Base-by-base conservation (phyloP, 2,329 filamentous ascomycete species). In the Fusarium nodosum region DNA sequence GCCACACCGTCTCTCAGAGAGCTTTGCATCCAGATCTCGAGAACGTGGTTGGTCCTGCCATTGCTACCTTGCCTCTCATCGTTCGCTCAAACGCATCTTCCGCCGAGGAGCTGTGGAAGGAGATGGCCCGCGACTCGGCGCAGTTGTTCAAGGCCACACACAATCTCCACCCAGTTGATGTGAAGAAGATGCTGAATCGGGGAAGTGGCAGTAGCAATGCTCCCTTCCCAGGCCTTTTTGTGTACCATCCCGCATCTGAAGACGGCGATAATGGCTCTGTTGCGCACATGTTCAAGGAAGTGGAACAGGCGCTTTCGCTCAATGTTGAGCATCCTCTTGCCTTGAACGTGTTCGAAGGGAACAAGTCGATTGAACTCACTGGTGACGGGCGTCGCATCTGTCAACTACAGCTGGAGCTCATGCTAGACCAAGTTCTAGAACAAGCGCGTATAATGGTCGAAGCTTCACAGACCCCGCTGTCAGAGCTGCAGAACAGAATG, bases 311-410 rank as follows among this genome's bases (percentile, higher is more conserved):
- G 0, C 24, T 68, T 11, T 68, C 64, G 2, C 53, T 68, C 3
- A 68, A 68, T 3, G 65, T 68, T 10, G 65, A 68, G 6, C 65
- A 68, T 13, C 59, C 64, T 0, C 59, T 68, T 9, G 65, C 65
- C 0, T 3, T 68, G 5, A 68, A 68, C 20, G 48, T 65, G 2
- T 68, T 68, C 9, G 65, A 68, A 15, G 44, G 22, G 1, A 22
- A 30, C 2, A 38, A 46, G 2, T 34, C 22, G 0, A 42, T 68
- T 1, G 65, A 68, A 12, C 64, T 68, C 9, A 68, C 64, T 7
- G 65, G 65, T 8, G 64, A 68, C 10, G 53, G 59, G 1, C 64
- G 64, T 7, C 48, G 48, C 2, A 68, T 68, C 1, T 68, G 53
- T 6, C 64, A 68, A 10, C n/a, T 7, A 5, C 59, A 60, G 34